A percentile compares a stretch with the other conserved stretches of the same genome.
phyloP scores from a whole-genome alignment of 2,329 filamentous ascomycete genomes.

The Phaeosphaeria sp. region DNA sequence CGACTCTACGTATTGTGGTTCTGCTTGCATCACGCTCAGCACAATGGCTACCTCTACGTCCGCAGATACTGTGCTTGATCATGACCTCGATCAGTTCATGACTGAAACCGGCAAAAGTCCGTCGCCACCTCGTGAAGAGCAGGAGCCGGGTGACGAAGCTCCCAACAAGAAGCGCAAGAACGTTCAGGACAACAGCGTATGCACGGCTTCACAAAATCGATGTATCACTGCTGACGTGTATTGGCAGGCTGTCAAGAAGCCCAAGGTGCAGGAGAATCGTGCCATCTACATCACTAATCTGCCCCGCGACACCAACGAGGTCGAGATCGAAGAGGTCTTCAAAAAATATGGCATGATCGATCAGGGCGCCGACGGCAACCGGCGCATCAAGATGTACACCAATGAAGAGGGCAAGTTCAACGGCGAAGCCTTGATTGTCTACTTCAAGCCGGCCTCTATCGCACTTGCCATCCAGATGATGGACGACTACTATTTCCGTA shows the following conservation, averaged over 20 bases:
- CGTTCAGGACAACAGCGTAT: conserved; percentile 24
- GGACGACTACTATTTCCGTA: conserved; percentile 82
- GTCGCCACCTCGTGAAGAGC: conserved; percentile 3
- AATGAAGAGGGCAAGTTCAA: conserved; percentile 86
- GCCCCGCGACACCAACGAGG: conserved; percentile 76
- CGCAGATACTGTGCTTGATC: not conserved
- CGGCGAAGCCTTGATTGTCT: conserved; percentile 90
- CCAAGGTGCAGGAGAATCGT: conserved; percentile 69
- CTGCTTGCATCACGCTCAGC: not conserved
- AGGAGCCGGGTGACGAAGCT: conserved; percentile 1
- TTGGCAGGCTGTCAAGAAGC: conserved; percentile 32
- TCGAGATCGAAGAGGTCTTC: conserved; percentile 85
- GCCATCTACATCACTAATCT: conserved; percentile 92
- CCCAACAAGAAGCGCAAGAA: conserved; percentile 35
- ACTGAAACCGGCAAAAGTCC: conserved; percentile 14
- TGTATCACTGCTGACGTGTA: conserved; percentile 4
- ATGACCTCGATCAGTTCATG: conserved; percentile 21
- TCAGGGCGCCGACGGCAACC: conserved; percentile 85
- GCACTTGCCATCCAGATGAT: conserved; percentile 80
- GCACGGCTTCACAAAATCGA: conserved; percentile 7
- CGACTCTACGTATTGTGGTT: not conserved
- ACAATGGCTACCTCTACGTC: conserved; percentile 16
- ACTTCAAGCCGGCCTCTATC: conserved; percentile 95
- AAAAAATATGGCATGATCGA: conserved; percentile 91
- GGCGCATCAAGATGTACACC: conserved; percentile 91